Conservation (phyloP, 2,329 filamentous ascomycete genomes). For the Alternaria sp. region DNA sequence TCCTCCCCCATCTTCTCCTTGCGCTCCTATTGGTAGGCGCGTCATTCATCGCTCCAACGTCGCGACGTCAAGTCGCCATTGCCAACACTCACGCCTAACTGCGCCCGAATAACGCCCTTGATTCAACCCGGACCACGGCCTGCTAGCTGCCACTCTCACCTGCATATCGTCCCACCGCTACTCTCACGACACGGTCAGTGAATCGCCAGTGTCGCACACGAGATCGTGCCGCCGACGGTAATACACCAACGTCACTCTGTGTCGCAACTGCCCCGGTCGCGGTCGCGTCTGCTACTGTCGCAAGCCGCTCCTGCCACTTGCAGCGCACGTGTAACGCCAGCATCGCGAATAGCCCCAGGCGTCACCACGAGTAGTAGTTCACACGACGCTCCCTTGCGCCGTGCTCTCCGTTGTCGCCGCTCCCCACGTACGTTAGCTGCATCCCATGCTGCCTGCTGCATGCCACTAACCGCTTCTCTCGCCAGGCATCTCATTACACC, state of each 20-base stretch:
- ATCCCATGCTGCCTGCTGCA: conserved; percentile 32
- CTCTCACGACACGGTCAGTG: conserved; percentile 7
- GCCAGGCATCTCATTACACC: conserved; percentile 44
- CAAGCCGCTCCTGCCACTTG: conserved; percentile 6
- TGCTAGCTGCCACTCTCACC: conserved; percentile 12
- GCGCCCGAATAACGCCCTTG: conserved; percentile 20
- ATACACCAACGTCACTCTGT: conserved; percentile 3
- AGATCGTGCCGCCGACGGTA: conserved; percentile 8
- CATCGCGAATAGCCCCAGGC: conserved; percentile 8
- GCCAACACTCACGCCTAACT: conserved; percentile 23
- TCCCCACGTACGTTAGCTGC: conserved; percentile 34
- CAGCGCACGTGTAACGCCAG: conserved; percentile 4
- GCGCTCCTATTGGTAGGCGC: conserved; percentile 22
- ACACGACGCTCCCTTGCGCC: conserved; percentile 27
- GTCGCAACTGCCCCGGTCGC: conserved; percentile 15
- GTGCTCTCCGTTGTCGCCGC: conserved; percentile 15
- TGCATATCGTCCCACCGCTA: conserved; percentile 27
- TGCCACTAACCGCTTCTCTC: conserved; percentile 44
- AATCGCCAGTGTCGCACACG: conserved; percentile 24
- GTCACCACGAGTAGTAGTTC: conserved; percentile 5
- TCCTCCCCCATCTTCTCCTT: conserved; percentile 18
- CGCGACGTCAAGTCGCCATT: conserved; percentile 16
- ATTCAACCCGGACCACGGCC: conserved; percentile 11
- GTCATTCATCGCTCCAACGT: conserved; percentile 13
- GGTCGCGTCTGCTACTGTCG: conserved; percentile 15